Base-by-base conservation (phyloP, 1,284 basidiomycete species). In the Microbotryum silenes-acaulis region DNA sequence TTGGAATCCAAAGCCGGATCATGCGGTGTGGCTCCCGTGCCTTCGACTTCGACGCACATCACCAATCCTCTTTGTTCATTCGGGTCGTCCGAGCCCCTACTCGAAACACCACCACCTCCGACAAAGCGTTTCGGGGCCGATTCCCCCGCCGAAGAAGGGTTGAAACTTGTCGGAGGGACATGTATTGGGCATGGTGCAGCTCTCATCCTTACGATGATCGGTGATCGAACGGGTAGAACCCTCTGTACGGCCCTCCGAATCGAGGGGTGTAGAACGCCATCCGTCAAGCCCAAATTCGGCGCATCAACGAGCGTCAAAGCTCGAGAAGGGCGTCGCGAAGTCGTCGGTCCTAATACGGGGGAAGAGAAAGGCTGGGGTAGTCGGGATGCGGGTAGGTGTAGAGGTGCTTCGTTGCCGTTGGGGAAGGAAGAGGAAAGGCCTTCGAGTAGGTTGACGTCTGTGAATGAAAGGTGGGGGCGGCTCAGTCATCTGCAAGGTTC, bases 391-490 rank as follows among this genome's bases (percentile, higher is more conserved):
- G 66, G 66, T 5, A 65, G 61, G 23, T 62, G 60, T 9, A 67
- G 57, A 25, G 51, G 10, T 6, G 37, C 37, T 12, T 6, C 37
- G 16, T 42, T 42, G 37, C 37, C 37, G 16, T 16, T 12, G 21
- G 47, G 45, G 20, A 42, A 48, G 51, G 57, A n/a, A 47, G 55
- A 48, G 5, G 60, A 10, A 25, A 67, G 60, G 1, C 54, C 51
- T 14, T 54, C 54, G 12, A 67, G 58, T 2, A 67, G 58, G 51
- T 67, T 67, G 49, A 67, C 65, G 44, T 67, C 65, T 67, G 53
- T 18, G 3, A 18, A 3, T 10, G 8, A 1, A 4, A 4, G 1
- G 37, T 3, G n/a, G 12, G n/a, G 18, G 4, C 23, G 23, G 37
- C 6, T 42, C 16, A 42, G 31, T 31, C 31, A 9, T 31, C 1